Evolutionary conservation across 164 flowering plant species (phyloP), one percentile per base, ranked within the genome.

Genomic region (Aristolochia fimbriata): DNA sequence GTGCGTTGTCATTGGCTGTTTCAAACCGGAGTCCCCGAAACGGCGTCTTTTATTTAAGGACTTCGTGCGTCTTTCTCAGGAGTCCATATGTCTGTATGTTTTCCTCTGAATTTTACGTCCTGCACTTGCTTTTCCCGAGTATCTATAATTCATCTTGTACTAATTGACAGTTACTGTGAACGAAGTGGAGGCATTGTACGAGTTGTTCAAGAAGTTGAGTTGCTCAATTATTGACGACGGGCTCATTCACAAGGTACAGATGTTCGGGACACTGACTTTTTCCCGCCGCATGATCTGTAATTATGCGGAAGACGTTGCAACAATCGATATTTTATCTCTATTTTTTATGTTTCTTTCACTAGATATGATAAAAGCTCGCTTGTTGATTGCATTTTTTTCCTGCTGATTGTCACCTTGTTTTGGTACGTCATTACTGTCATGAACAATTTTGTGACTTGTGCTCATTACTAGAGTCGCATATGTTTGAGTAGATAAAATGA

Each of bases 151-250:
- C 6, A 20, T 6, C 19, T 15, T 23, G 30, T 52, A 19, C 6
- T 11, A 56, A 19, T 21, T 65, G 77, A 76, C 82, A 89, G 91
- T 86, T 71, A 77, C 81, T 3, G 83, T 81, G n/a, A 78, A 66
- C 62, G 94, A 89, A 76, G 82, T 89, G 5, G 87, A 82, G 66
- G 91, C 88, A 6, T 71, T 89, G 51, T 70, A 77, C 59, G 89
- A 84, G 73, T 77, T 89, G 11, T 89, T 70, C 60, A 86, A 79
- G 76, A 84, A 84, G 71, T 51, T 86, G 61, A 86, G 93, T 74
- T 75, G 84, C 49, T 80, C 91, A 25, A 76, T 84, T 15, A 70
- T 80, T 37, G 81, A 84, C 41, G 93, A 88, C 59, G 92, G 92
- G 15, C 72, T 84, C 15, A 83, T 88, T 45, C 73, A 77, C 51